Percentiles rank a stretch among this genome's conserved stretches.
These are phyloP conservation scores for Trichoderma koningii DNA, from an alignment of 2,329 filamentous ascomycete species.

Conservation along the genomic window DNA sequence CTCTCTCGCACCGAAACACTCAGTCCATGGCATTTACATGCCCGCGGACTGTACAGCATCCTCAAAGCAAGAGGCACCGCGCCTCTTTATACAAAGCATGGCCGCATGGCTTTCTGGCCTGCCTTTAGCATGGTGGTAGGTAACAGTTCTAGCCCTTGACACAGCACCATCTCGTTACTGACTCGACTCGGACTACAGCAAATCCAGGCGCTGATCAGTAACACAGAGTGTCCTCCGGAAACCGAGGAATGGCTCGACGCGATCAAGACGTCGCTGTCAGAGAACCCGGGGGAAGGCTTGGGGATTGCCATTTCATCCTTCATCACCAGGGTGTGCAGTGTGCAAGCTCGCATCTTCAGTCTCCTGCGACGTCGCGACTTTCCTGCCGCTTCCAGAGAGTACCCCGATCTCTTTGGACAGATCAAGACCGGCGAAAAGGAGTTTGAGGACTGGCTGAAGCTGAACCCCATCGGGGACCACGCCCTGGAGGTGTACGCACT, in stretches of 20 bases:
- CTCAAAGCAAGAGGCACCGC: slow-evolving; percentile 40
- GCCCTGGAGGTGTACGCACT: slow-evolving; percentile 38
- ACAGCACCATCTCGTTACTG: slow-evolving; percentile 9
- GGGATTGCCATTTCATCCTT: slow-evolving; percentile 36
- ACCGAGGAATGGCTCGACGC: slow-evolving; percentile 41
- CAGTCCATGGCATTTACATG: slow-evolving; percentile 45
- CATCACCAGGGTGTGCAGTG: slow-evolving; percentile 35
- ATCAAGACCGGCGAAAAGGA: slow-evolving; percentile 35
- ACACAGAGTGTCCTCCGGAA: slow-evolving; percentile 41
- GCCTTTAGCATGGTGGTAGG: slow-evolving; percentile 44
- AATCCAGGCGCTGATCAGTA: slow-evolving; percentile 41
- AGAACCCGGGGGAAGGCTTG: slow-evolving; percentile 35
- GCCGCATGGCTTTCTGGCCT: slow-evolving; percentile 43
- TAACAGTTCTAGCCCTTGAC: not conserved
- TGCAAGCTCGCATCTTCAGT: slow-evolving; percentile 35
- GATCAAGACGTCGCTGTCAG: slow-evolving; percentile 34
- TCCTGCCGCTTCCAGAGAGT: slow-evolving; percentile 36
- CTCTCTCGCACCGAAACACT: slow-evolving; percentile 33
- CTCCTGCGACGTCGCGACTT: slow-evolving; percentile 37
- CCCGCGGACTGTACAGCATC: slow-evolving; percentile 42
- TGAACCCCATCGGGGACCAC: slow-evolving; percentile 22
- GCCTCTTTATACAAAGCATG: slow-evolving; percentile 32
- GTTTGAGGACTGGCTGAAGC: slow-evolving; percentile 29
- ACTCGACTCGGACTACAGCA: slow-evolving; percentile 37
- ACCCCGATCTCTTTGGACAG: slow-evolving; percentile 33